Conservation (phyloP, 148 eudicot species). For the Rhododendron henanense region DNA sequence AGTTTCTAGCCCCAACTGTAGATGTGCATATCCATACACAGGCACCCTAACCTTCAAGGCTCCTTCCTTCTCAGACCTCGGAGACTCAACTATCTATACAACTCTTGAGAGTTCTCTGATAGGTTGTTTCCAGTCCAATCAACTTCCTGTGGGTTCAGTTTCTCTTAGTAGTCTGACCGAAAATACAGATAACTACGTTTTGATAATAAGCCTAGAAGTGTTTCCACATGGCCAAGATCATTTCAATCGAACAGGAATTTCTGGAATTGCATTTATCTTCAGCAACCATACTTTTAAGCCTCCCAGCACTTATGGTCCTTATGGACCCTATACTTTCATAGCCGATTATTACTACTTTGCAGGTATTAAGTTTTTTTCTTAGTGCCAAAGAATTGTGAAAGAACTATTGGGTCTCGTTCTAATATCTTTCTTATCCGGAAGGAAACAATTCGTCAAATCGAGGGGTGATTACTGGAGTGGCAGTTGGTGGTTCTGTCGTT, state of each 20-base stretch:
- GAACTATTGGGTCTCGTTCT: neutral
- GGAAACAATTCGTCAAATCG: neutral
- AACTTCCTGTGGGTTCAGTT: constrained; percentile 66
- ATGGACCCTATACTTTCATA: constrained; percentile 59
- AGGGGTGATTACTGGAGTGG: constrained; percentile 43
- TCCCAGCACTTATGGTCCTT: constrained; percentile 53
- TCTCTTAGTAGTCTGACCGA: constrained; percentile 41
- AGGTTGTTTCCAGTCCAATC: constrained; percentile 5
- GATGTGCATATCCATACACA: constrained; percentile 64
- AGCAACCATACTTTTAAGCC: constrained; percentile 64
- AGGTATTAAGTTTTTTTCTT: constrained; percentile 27
- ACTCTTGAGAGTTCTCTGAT: constrained; percentile 38
- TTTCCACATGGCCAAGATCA: constrained; percentile 48
- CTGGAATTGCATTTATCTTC: constrained; percentile 42
- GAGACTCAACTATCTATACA: constrained; percentile 24
- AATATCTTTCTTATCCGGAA: neutral
- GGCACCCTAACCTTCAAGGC: constrained; percentile 60
- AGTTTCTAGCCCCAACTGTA: constrained; percentile 67
- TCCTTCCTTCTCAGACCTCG: constrained; percentile 56
- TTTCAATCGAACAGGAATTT: constrained; percentile 51
- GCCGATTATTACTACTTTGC: constrained; percentile 25
- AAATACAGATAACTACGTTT: constrained; percentile 32
- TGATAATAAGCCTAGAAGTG: constrained; percentile 43
- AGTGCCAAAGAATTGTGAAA: neutral
- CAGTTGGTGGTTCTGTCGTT: constrained; percentile 40